Percentiles rank a stretch among this genome's conserved stretches.
These are phyloP conservation scores for Gamarada debralockiae DNA, from an alignment of 495 filamentous ascomycete genomes.

Conservation along the genomic window DNA sequence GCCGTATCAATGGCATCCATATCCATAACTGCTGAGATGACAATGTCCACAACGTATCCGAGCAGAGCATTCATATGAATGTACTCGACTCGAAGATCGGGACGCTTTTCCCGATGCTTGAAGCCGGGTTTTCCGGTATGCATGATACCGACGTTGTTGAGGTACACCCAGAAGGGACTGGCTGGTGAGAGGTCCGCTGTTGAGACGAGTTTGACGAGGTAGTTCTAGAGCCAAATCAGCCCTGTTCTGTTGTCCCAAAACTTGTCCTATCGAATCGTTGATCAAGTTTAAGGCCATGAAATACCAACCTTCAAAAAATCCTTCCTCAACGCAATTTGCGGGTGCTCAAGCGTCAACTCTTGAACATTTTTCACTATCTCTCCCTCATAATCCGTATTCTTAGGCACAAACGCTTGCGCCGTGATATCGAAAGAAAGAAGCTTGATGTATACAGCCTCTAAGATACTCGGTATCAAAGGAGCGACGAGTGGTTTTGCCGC, in stretches of 20 bases:
- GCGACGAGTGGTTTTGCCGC: constrained; percentile 28
- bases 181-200: constrained; percentile 17
- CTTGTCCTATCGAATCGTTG: neutral
- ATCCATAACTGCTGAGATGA: constrained; percentile 29
- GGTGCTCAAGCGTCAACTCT: constrained; percentile 31
- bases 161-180: constrained; percentile 28
- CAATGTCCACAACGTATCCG: constrained; percentile 33
- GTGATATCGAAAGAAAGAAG: constrained; percentile 14
- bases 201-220: constrained; percentile 24
- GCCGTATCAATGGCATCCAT: constrained; percentile 20
- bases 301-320: constrained; percentile 29
- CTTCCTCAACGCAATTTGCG: constrained; percentile 36
- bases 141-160: constrained; percentile 38
- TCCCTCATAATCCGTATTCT: constrained; percentile 22
- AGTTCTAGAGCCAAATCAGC: constrained; percentile 17
- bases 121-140: constrained; percentile 37
- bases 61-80: constrained; percentile 33
- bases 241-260: neutral
- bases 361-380: constrained; percentile 22
- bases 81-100: constrained; percentile 34
- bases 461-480: constrained; percentile 31
- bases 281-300: too few relatives aligned
- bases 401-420: neutral
- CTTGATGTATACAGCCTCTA: constrained; percentile 36
- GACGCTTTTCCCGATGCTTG: constrained; percentile 31